Evolutionary conservation across 768 basidiomycete species (phyloP).

Genomic region (Fomitopsis pulvina): DNA sequence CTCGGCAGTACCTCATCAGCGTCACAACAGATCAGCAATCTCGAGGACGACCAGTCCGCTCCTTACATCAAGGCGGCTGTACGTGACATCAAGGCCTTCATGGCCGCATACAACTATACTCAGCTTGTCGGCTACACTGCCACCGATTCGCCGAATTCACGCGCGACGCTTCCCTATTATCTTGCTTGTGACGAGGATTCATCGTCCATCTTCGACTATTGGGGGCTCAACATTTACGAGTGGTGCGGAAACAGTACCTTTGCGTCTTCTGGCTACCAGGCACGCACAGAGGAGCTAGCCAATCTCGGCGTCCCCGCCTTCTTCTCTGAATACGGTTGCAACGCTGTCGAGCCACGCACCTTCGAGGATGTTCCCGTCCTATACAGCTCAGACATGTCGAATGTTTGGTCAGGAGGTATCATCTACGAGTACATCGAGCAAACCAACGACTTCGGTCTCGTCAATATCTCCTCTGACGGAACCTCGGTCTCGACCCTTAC

Average conservation of each 20-base stretch:
- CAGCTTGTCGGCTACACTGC: constrained; percentile 4
- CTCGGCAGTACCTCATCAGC: background rate
- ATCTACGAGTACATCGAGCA: constrained; percentile 4
- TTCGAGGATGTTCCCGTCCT: constrained; percentile 2
- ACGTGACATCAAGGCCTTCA: constrained; percentile 1
- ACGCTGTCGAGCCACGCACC: constrained; percentile 1
- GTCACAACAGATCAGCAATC: background rate
- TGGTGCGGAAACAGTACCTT: constrained; percentile 1
- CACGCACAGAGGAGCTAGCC: constrained; percentile 1
- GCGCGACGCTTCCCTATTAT: constrained; percentile 1
- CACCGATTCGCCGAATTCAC: constrained; percentile 1
- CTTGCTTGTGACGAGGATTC: constrained; percentile 1
- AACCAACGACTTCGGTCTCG: constrained; percentile 2
- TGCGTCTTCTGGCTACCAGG: background rate
- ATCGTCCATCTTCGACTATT: constrained; percentile 2
- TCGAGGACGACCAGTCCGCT: background rate
- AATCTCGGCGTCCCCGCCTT: constrained; percentile 2
- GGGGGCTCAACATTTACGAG: constrained; percentile 5
- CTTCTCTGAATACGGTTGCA: constrained; percentile 3
- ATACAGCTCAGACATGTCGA: constrained; percentile 2
- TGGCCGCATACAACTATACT: background rate
- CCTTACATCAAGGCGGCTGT: constrained; percentile 3
- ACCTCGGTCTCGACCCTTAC: background rate
- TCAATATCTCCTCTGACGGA: background rate
- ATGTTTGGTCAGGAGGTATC: constrained; percentile 4